A percentile compares a stretch with the other conserved stretches of the same genome.
These are phyloP conservation scores for Boletus rubropictus DNA, from an alignment of 768 basidiomycete genomes.

Conservation along the genomic window DNA sequence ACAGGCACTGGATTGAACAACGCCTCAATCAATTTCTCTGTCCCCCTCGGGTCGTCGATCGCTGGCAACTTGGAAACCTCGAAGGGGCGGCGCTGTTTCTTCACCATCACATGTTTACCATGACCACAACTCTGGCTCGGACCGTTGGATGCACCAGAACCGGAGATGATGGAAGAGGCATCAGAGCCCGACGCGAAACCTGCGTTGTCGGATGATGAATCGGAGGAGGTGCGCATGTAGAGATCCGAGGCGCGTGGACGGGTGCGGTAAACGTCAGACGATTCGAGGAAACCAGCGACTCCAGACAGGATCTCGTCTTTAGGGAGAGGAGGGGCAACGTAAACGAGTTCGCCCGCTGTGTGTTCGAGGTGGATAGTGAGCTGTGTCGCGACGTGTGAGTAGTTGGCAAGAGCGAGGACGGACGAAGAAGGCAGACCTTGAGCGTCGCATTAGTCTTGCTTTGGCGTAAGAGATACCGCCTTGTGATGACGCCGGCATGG, in stretches of 20 bases:
- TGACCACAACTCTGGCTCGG: not conserved
- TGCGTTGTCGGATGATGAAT: conserved; percentile 27
- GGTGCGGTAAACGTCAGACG: conserved; percentile 46
- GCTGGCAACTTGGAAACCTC: conserved; percentile 39
- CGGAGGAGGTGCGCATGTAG: conserved; percentile 24
- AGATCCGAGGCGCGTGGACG: conserved; percentile 49
- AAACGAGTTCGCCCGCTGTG: conserved; percentile 49
- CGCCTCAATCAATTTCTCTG: conserved; percentile 71
- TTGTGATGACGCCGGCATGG: conserved; percentile 47
- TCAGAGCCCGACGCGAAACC: conserved; percentile 12
- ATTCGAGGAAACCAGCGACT: conserved; percentile 54
- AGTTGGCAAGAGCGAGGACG: not conserved
- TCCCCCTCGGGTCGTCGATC: conserved; percentile 56
- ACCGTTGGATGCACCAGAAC: not conserved
- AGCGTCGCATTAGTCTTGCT: conserved; percentile 78
- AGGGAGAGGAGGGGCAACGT: conserved; percentile 60
- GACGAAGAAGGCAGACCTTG: conserved; percentile 39
- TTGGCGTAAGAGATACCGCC: conserved; percentile 62
- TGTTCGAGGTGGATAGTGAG: conserved; percentile 55
- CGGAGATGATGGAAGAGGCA: conserved; percentile 20
- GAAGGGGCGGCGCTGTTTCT: conserved; percentile 25
- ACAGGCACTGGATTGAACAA: conserved; percentile 69
- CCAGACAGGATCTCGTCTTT: conserved; percentile 70
- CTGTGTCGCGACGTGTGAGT: conserved; percentile 28
- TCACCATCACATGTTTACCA: conserved; percentile 4